phyloP scores from a whole-genome alignment of 2,329 filamentous ascomycete genomes.

The Fusarium zealandicum region DNA sequence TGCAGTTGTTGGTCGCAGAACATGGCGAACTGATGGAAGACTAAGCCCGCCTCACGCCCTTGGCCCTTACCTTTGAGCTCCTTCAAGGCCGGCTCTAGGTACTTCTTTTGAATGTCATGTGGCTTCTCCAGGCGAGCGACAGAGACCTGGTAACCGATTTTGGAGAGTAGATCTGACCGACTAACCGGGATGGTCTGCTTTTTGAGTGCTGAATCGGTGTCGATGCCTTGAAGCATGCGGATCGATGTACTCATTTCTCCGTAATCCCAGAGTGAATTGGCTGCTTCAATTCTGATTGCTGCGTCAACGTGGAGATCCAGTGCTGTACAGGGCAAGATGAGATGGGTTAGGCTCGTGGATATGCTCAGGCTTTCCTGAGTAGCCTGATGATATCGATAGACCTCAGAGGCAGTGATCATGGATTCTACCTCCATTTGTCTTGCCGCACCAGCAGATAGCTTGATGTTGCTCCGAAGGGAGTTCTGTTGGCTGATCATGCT shows the following conservation, averaged over 20 bases:
- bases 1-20: constrained; percentile 96
- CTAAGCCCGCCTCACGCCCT: constrained; percentile 79
- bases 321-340: constrained; percentile 73
- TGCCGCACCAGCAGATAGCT: constrained; percentile 67
- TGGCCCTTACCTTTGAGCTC: constrained; percentile 74
- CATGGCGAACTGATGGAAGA: constrained; percentile 92
- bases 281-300: constrained; percentile 80
- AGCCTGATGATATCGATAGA: constrained; percentile 81
- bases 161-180: constrained; percentile 81
- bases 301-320: constrained; percentile 80
- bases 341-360: constrained; percentile 80
- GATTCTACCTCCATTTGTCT: constrained; percentile 77
- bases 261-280: constrained; percentile 92
- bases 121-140: constrained; percentile 91
- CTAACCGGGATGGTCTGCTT: constrained; percentile 76
- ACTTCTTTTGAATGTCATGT: constrained; percentile 85
- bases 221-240: constrained; percentile 80
- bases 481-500: constrained; percentile 77
- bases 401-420: constrained; percentile 75
- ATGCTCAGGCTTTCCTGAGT: constrained; percentile 87
- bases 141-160: constrained; percentile 86
- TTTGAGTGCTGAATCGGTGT: constrained; percentile 64
- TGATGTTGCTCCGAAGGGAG: constrained; percentile 66
- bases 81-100: constrained; percentile 82
- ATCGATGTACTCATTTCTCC: constrained; percentile 91